Percentiles rank a stretch among this genome's conserved stretches.
phyloP scores from a whole-genome alignment of 768 basidiomycete genomes.

The Cystobasidium onofrii region DNA sequence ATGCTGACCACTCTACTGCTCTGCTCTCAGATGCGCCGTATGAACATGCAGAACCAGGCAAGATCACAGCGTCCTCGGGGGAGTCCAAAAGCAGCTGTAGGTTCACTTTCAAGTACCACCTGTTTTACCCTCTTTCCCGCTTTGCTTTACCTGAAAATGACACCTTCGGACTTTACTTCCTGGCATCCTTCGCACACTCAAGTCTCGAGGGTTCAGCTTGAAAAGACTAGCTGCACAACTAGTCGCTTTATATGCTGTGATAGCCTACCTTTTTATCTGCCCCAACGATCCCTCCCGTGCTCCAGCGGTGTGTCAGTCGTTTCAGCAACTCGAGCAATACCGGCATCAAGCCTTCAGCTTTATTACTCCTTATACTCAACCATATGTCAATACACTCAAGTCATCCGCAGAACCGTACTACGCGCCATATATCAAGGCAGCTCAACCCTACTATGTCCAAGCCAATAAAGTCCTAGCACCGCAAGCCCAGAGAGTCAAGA shows the following conservation, averaged over 20 bases:
- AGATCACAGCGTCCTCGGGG: neutral
- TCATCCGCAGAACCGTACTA: neutral
- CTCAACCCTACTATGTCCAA: slow-evolving; percentile 9
- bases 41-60: neutral
- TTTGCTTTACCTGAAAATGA: neutral
- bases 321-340: slow-evolving; percentile 4
- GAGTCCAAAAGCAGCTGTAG: neutral
- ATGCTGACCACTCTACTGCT: neutral
- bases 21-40: neutral
- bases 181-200: neutral
- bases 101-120: neutral
- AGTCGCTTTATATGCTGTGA: slow-evolving; percentile 11
- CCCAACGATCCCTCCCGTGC: slow-evolving; percentile 28
- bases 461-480: neutral
- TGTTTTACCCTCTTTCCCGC: neutral
- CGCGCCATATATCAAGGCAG: slow-evolving; percentile 2
- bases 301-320: slow-evolving; percentile 28
- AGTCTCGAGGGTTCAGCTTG: slow-evolving; percentile 29
- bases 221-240: slow-evolving; percentile 5
- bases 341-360: slow-evolving; percentile 11
- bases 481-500: neutral
- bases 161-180: neutral
- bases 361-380: slow-evolving; percentile 13
- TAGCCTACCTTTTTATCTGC: slow-evolving; percentile 28
- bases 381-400: slow-evolving; percentile 5